Evolutionary conservation across 2,329 filamentous ascomycete genomes (phyloP).

Genomic region (Coccinonectria pachysandricola): DNA sequence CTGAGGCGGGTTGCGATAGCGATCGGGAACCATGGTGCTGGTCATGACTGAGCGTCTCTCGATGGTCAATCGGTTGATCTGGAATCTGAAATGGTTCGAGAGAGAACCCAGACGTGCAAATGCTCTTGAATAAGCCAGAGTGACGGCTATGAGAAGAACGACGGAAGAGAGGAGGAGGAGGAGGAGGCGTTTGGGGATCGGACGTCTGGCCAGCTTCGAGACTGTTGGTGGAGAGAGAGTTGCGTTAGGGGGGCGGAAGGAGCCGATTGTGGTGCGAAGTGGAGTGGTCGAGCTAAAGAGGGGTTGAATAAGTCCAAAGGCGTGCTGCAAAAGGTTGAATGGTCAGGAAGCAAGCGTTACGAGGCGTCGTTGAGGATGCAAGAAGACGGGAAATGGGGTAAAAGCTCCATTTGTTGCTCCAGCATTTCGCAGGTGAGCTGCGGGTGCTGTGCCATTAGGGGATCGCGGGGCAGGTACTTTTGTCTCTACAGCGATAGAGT

Average conservation of each 20-base stretch:
- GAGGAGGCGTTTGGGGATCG: conserved; percentile 18
- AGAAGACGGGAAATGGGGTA: conserved; percentile 9
- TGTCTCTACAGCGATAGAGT: conserved; percentile 5
- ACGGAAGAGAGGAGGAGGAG: conserved; percentile 37
- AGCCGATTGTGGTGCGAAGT: conserved; percentile 12
- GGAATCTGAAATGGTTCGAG: conserved; percentile 42
- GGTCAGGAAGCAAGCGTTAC: conserved; percentile 9
- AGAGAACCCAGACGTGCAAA: conserved; percentile 48
- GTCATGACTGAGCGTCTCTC: conserved; percentile 31
- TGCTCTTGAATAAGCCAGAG: conserved; percentile 56
- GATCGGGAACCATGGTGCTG: conserved; percentile 52
- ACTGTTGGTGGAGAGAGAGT: too few relatives aligned
- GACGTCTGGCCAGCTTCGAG: conserved; percentile 20
- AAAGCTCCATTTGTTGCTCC: conserved; percentile 12
- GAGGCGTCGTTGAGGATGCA: conserved; percentile 7
- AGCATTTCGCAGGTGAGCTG: conserved; percentile 3
- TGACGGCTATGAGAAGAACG: conserved; percentile 49
- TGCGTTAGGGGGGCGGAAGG: too few relatives aligned
- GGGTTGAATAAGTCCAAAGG: conserved; percentile 6
- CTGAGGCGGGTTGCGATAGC: conserved; percentile 67
- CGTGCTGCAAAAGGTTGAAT: conserved; percentile 6
- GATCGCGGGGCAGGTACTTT: conserved; percentile 16
- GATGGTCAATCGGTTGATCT: conserved; percentile 20
- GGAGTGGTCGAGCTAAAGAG: conserved; percentile 10
- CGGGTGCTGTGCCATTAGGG: conserved; percentile 5